Evolutionary conservation across 805 yeast genomes (phyloP), one percentile per base, ranked within the genome.

Genomic region (Candida maesae): DNA sequence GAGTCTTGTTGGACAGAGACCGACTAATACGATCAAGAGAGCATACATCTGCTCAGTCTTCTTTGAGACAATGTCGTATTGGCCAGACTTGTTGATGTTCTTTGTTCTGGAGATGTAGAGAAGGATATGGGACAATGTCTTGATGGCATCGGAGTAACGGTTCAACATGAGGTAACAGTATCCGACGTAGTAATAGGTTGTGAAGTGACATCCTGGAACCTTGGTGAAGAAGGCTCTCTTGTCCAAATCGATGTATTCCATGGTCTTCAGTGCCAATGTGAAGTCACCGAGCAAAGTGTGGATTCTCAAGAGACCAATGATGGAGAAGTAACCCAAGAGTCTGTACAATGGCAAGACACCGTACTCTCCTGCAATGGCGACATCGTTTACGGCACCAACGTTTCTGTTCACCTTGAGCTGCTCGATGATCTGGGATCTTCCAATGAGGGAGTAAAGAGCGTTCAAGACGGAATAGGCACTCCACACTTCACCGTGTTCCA

Each of bases 1-100:
- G 18, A 73, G 49, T 50, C 73, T 65, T 11, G 73, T 67, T 38
- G 78, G 76, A 36, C 67, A 63, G 28, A 73, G 58, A 16, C 74
- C 70, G 28, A 70, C 61, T 38, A 71, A 63, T 26, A 72, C 64
- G 21, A 76, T 71, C 41, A 72, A 55, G 32, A 72, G 59, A 4
- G 78, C 76, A 46, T 69, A 70, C 75, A 71, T 72, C 55, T 72
- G 78, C 42, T 71, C 78, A 13, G 72, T 61, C 49, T 68, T 66
- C 56, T 71, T 72, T 41, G 71, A 66, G 41, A 71, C 66, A 31
- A 64, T 53, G 52, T 73, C 76, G 49, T 66, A 72, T 51, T 69
- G 74, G 6, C 71, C 70, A 13, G 68, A 58, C 32, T 60, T 62
- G 47, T 64, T 63, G 54, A 68, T 61, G 52, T 66, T 65, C 53